Percentiles rank a stretch among this genome's conserved stretches.
phyloP scores from a whole-genome alignment of 2,329 filamentous ascomycete species.

The Furcasterigmium furcatum region DNA sequence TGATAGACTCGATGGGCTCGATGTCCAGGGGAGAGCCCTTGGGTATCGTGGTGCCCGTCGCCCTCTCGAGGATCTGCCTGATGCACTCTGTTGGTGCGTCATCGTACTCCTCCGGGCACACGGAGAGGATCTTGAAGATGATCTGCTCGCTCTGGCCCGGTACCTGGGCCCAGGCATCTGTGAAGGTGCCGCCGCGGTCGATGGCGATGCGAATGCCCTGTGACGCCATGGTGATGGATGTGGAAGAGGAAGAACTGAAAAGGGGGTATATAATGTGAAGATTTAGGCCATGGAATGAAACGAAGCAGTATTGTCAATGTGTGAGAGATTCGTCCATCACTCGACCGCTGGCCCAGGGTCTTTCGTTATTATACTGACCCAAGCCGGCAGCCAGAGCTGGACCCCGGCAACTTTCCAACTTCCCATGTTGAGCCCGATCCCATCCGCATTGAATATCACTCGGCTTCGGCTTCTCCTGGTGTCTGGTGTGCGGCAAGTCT shows the following conservation, averaged over 20 bases:
- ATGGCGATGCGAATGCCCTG: conserved; percentile 74
- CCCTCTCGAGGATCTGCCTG: conserved; percentile 36
- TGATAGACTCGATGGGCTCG: conserved; percentile 55
- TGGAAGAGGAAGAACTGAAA: neutral
- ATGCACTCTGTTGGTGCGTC: conserved; percentile 74
- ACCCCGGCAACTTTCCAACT: too few species aligned
- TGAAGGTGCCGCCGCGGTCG: conserved; percentile 83
- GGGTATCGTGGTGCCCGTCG: conserved; percentile 15
- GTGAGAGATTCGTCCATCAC: neutral
- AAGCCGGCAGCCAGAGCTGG: too few species aligned
- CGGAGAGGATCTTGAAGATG: conserved; percentile 68
- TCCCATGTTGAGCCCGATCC: too few species aligned
- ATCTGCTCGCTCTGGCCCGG: conserved; percentile 59
- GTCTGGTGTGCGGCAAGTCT: too few species aligned
- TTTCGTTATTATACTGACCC: too few species aligned
- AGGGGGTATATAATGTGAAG: neutral
- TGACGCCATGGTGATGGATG: conserved; percentile 28
- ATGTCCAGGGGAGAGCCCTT: conserved; percentile 22
- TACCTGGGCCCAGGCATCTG: conserved; percentile 52
- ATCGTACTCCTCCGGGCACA: conserved; percentile 67
- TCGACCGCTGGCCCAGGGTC: too few species aligned
- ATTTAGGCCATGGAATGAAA: neutral
- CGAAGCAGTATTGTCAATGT: neutral
- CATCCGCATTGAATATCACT: too few species aligned
- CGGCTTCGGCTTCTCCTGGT: too few species aligned